Conservation (phyloP, 2,329 filamentous ascomycete species). For the Neonectria neomacrospora region DNA sequence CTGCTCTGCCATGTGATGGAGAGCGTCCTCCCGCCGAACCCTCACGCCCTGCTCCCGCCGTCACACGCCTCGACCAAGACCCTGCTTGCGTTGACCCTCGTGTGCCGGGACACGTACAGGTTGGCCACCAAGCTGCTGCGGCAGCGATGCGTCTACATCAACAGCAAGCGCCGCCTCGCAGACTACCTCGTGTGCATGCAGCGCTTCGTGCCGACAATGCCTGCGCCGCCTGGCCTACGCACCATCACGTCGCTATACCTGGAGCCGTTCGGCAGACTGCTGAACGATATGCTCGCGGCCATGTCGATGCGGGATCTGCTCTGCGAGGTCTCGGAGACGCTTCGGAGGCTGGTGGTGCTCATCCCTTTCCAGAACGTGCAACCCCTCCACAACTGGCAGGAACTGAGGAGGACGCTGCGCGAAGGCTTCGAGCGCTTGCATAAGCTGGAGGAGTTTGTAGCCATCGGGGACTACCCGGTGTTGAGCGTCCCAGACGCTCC, state of each 20-base stretch:
- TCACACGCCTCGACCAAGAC: constrained; percentile 55
- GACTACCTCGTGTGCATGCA: constrained; percentile 50
- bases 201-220: constrained; percentile 45
- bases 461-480: constrained; percentile 58
- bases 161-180: constrained; percentile 51
- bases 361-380: constrained; percentile 59
- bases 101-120: constrained; percentile 55
- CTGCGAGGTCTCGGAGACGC: constrained; percentile 51
- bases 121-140: constrained; percentile 56
- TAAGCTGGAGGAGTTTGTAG: constrained; percentile 60
- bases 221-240: constrained; percentile 45
- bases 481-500: constrained; percentile 49
- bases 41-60: constrained; percentile 48
- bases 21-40: constrained; percentile 48
- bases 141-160: constrained; percentile 58
- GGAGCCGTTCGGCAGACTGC: constrained; percentile 49
- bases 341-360: constrained; percentile 59
- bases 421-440: constrained; percentile 58
- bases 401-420: constrained; percentile 53
- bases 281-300: constrained; percentile 55
- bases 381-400: constrained; percentile 55
- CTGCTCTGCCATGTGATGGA: constrained; percentile 52
- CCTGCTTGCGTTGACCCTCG: constrained; percentile 56
- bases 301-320: constrained; percentile 56
- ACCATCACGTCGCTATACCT: constrained; percentile 56